Conservation (phyloP, 345 rosid species). For the Melaleuca quinquenervia region DNA sequence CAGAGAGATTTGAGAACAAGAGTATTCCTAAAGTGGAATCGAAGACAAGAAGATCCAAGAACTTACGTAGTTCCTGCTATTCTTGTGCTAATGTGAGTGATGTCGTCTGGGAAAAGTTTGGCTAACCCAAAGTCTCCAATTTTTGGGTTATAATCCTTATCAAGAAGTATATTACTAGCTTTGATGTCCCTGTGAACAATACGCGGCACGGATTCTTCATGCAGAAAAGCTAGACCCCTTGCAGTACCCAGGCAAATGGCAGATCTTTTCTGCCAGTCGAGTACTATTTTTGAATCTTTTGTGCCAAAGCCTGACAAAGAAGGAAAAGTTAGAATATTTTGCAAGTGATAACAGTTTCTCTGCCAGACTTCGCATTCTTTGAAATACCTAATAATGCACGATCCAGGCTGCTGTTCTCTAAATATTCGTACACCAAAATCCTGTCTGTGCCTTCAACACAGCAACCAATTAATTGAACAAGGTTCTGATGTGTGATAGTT, state of each 20-base stretch:
- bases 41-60: background rate
- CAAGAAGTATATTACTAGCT: conserved; percentile 90
- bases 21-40: background rate
- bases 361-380: background rate
- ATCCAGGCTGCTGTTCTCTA: conserved; percentile 79
- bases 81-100: conserved; percentile 90
- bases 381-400: conserved; percentile 47
- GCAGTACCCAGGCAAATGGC: conserved; percentile 80
- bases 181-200: conserved; percentile 95
- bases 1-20: background rate
- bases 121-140: conserved; percentile 98
- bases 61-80: conserved; percentile 94
- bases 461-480: conserved; percentile 81
- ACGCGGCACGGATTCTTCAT: conserved; percentile 69
- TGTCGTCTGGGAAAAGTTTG: conserved; percentile 87
- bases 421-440: conserved; percentile 76
- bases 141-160: conserved; percentile 64
- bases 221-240: conserved; percentile 75
- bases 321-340: background rate
- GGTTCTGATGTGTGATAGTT: conserved; percentile 71
- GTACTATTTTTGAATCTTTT: conserved; percentile 23
- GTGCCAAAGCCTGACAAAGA: conserved; percentile 25
- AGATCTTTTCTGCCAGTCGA: conserved; percentile 74
- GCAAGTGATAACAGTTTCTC: background rate
- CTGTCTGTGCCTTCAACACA: conserved; percentile 52